Evolutionary conservation across 768 basidiomycete species (phyloP).

Genomic region (Phylloporus rhodoxanthus): DNA sequence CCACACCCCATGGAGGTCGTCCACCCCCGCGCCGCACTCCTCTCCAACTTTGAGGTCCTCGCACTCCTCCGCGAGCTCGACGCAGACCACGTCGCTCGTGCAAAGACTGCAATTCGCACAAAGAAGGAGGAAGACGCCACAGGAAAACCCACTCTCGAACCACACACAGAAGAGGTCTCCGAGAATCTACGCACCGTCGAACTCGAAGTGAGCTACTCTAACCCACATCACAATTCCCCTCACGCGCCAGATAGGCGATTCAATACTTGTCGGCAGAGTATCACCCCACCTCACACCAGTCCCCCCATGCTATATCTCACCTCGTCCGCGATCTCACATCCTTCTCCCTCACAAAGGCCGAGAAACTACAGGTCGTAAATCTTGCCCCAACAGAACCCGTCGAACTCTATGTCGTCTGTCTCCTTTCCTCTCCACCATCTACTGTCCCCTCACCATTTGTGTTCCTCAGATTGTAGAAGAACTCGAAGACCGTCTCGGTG

Average conservation of each 20-base stretch:
- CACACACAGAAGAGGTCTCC: constrained; percentile 51
- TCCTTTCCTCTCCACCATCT: background rate
- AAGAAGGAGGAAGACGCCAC: constrained; percentile 72
- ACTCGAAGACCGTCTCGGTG: constrained; percentile 73
- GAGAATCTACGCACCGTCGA: constrained; percentile 83
- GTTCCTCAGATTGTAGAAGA: constrained; percentile 81
- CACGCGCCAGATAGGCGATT: constrained; percentile 55
- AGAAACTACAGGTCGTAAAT: constrained; percentile 91
- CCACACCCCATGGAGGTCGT: constrained; percentile 18
- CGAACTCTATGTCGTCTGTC: constrained; percentile 82
- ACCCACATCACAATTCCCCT: background rate
- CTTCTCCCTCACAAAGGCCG: constrained; percentile 78
- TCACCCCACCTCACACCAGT: constrained; percentile 64
- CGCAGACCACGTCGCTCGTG: constrained; percentile 60
- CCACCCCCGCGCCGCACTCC: constrained; percentile 67
- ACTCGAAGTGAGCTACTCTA: constrained; percentile 48
- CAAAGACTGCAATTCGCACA: constrained; percentile 63
- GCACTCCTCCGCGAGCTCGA: constrained; percentile 72
- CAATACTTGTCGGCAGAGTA: constrained; percentile 74
- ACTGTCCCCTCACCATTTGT: background rate
- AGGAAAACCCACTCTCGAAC: constrained; percentile 26
- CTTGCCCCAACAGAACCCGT: constrained; percentile 76
- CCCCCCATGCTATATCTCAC: constrained; percentile 52
- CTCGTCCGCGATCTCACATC: constrained; percentile 64
- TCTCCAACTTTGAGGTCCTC: constrained; percentile 87